These are phyloP conservation scores for Solanum etuberosum DNA, from an alignment of 257 asterid genomes.

Conservation along the genomic window DNA sequence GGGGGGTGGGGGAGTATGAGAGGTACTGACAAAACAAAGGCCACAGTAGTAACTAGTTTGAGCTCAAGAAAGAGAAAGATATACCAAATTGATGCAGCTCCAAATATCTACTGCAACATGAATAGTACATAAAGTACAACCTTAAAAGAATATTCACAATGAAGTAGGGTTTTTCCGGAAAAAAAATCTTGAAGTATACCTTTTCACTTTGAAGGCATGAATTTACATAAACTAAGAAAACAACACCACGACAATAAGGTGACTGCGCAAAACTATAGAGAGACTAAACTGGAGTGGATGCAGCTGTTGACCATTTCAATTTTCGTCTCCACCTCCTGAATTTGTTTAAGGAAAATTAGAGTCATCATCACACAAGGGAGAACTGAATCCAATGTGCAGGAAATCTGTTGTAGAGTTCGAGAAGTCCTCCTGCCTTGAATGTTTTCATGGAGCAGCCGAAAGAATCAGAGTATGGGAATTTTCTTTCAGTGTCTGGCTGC, in stretches of 20 bases:
- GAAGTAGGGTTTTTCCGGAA: background rate
- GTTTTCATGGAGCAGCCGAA: constrained; percentile 59
- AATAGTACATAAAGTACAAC: constrained; percentile 4
- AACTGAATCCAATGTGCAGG: constrained; percentile 77
- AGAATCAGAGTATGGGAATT: constrained; percentile 67
- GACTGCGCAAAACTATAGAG: background rate
- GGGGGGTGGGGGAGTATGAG: background rate
- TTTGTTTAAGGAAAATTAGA: constrained; percentile 79
- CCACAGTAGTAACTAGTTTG: background rate
- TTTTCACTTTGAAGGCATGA: background rate
- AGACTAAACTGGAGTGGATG: background rate
- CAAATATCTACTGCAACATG: background rate
- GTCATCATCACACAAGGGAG: constrained; percentile 98
- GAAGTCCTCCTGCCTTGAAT: constrained; percentile 59
- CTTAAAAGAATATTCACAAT: constrained; percentile 1
- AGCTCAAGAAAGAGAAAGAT: background rate
- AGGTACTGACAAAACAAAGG: background rate
- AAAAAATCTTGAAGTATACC: background rate
- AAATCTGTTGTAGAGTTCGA: constrained; percentile 77
- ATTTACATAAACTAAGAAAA: background rate
- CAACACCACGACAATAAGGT: background rate
- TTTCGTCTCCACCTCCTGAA: background rate
- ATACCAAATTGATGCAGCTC: background rate
- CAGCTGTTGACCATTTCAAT: background rate
- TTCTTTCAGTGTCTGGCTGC: constrained; percentile 79